Percentiles rank a stretch among this genome's conserved stretches.
These are phyloP conservation scores for Pholiota microspora DNA, from an alignment of 768 basidiomycete species.

Conservation along the genomic window DNA sequence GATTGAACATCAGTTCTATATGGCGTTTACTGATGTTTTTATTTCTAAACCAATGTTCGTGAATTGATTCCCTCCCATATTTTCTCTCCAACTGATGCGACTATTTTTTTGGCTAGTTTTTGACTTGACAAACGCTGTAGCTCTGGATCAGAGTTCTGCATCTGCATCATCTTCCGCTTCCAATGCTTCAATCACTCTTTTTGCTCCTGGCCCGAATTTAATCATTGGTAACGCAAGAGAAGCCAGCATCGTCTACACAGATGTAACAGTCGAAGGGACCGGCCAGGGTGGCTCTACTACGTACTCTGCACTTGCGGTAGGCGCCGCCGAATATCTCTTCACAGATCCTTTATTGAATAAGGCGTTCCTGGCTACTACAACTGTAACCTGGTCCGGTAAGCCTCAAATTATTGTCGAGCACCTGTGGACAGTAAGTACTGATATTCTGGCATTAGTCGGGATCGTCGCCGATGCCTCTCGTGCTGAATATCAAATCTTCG, in stretches of 20 bases:
- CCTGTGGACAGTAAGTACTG: no score
- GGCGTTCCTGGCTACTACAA: neutral
- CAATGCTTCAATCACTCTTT: neutral
- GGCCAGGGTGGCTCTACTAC: neutral
- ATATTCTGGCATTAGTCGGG: neutral
- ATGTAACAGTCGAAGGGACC: neutral
- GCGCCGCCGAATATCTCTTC: neutral
- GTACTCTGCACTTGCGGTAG: neutral
- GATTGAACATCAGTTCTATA: no score
- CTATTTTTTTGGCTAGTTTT: no score
- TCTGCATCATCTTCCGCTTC: no score
- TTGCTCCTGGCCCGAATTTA: neutral
- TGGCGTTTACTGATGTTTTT: no score
- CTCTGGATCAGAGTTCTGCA: no score
- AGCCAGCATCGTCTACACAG: neutral
- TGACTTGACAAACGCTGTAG: no score
- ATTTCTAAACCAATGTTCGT: no score
- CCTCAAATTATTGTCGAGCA: neutral
- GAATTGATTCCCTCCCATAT: no score
- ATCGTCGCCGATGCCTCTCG: neutral
- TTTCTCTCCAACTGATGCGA: no score
- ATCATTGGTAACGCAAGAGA: neutral
- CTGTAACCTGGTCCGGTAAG: neutral
- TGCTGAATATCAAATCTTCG: neutral
- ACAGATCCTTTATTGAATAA: neutral